These are phyloP conservation scores for Monosporascus sp. DNA, from an alignment of 2,329 filamentous ascomycete species.

Conservation along the genomic window DNA sequence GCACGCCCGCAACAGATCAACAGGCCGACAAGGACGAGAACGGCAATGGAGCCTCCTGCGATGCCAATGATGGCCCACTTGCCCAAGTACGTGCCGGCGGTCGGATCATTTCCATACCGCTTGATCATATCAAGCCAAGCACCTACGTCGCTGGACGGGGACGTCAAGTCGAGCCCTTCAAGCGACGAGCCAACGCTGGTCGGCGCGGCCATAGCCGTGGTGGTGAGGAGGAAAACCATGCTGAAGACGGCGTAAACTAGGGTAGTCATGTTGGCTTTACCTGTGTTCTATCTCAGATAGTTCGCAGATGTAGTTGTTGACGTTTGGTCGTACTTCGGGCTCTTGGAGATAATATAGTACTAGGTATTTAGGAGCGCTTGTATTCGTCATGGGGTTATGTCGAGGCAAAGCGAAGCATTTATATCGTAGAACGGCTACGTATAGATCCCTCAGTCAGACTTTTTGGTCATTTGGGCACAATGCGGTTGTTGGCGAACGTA, in stretches of 20 bases:
- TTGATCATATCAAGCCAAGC: background rate
- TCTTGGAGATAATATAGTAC: too few relatives aligned
- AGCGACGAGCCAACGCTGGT: background rate
- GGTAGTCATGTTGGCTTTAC: background rate
- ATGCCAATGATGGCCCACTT: background rate
- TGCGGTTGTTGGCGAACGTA: background rate
- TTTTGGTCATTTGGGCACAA: background rate
- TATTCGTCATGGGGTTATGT: too few relatives aligned
- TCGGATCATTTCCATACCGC: background rate
- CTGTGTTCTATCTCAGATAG: background rate
- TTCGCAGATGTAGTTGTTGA: background rate
- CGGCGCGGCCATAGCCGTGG: background rate
- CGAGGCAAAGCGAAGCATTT: too few relatives aligned
- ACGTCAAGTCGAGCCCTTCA: background rate
- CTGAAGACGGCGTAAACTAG: background rate
- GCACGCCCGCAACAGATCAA: background rate
- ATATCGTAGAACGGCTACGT: background rate
- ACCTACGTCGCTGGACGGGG: background rate
- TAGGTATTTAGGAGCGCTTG: too few relatives aligned
- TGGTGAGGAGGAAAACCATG: background rate
- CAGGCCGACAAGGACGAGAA: background rate
- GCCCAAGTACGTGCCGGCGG: background rate
- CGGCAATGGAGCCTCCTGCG: background rate
- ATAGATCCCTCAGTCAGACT: background rate
- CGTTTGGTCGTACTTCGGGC: too few relatives aligned